phyloP scores from a whole-genome alignment of 148 eudicot species.

The Dysphania ambrosioides region DNA sequence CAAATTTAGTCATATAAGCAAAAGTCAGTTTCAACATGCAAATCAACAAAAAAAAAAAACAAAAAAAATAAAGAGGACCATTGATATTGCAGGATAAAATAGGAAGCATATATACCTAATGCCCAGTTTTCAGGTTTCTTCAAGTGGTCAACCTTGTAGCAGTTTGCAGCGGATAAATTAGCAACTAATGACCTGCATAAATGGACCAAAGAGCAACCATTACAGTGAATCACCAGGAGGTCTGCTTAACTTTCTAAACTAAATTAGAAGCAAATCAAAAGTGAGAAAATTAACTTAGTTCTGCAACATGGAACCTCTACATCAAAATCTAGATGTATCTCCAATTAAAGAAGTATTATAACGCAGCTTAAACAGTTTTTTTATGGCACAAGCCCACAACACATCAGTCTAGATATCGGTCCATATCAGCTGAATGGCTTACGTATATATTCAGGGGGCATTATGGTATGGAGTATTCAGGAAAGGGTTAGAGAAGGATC shows the following conservation, averaged over 20 bases:
- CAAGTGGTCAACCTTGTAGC: conserved; percentile 93
- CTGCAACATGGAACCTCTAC: too few relatives aligned
- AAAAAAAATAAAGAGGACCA: not conserved
- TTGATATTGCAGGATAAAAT: conserved; percentile 1
- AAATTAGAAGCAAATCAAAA: conserved; percentile 2
- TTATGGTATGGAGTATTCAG: too few relatives aligned
- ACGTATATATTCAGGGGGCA: too few relatives aligned
- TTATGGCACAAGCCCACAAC: not conserved
- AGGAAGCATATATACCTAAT: conserved; percentile 47
- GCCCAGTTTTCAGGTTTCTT: conserved; percentile 96
- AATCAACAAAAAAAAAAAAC: not conserved
- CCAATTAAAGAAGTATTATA: not conserved
- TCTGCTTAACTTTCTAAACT: not conserved
- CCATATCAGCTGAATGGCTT: not conserved
- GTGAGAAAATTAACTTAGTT: not conserved
- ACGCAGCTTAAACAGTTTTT: not conserved
- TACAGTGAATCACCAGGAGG: conserved; percentile 16
- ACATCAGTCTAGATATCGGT: too few relatives aligned
- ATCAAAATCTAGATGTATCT: too few relatives aligned
- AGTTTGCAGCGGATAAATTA: conserved; percentile 94
- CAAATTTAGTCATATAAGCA: conserved; percentile 11
- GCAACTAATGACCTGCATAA: conserved; percentile 80
- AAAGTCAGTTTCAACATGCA: conserved; percentile 19
- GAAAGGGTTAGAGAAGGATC: too few relatives aligned
- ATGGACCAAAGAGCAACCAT: not conserved